Evolutionary conservation across 345 rosid species (phyloP).

Genomic region (Populus pruinosa): DNA sequence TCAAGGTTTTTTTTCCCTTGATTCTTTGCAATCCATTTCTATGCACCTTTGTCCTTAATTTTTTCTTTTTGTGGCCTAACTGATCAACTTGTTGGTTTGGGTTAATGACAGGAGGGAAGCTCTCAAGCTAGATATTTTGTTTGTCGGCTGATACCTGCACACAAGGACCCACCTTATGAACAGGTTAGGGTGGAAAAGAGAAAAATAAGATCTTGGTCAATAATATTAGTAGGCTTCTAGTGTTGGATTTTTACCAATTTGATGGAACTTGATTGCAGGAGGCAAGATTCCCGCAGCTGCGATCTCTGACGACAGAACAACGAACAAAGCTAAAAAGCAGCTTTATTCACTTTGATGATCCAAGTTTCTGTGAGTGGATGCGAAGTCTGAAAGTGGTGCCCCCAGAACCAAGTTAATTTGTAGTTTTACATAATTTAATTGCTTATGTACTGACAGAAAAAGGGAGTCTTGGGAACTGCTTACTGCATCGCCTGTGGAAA

Average conservation of each 20-base stretch:
- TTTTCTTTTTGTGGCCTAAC: not conserved
- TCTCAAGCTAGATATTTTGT: constrained; percentile 94
- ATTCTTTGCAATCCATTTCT: not conserved
- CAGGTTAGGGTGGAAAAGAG: constrained; percentile 45
- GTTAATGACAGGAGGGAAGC: constrained; percentile 74
- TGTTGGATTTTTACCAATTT: not conserved
- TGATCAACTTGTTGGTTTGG: constrained; percentile 7
- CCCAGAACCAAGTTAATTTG: constrained; percentile 24
- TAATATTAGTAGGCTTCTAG: not conserved
- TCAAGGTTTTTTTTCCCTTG: constrained; percentile 54
- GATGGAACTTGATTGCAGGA: constrained; percentile 47
- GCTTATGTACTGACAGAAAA: not conserved
- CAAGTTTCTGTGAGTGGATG: constrained; percentile 93
- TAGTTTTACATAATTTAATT: not conserved
- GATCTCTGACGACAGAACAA: constrained; percentile 56
- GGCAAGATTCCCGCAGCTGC: constrained; percentile 88
- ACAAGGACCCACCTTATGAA: constrained; percentile 97
- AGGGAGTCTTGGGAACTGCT: not conserved
- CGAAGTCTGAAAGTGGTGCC: constrained; percentile 63
- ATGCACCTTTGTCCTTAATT: not conserved
- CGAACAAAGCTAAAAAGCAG: constrained; percentile 75
- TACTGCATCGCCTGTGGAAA: not conserved
- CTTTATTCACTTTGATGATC: constrained; percentile 83
- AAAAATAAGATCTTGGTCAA: not conserved
- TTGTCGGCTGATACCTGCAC: constrained; percentile 89